Evolutionary conservation across 306 rosid species (phyloP).

Genomic region (Prunus persica): DNA sequence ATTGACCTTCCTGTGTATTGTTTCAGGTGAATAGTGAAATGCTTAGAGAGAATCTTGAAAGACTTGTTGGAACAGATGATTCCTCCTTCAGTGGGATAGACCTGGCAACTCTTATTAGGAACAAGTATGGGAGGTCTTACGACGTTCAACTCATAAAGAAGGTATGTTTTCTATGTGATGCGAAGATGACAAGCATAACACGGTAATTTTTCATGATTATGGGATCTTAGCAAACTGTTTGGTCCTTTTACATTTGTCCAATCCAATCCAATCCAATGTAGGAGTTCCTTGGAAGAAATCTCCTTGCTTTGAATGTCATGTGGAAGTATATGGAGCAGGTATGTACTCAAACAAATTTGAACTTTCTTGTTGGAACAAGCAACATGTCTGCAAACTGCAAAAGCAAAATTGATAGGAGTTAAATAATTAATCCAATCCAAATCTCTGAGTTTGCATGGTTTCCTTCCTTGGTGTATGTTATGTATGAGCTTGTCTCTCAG

Average conservation of each 20-base stretch:
- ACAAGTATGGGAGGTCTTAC: slow-evolving; percentile 89
- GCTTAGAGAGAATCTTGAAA: slow-evolving; percentile 73
- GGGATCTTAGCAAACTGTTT: background rate
- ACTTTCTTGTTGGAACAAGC: background rate
- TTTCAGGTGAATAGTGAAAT: slow-evolving; percentile 57
- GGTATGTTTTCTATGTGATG: slow-evolving; percentile 40
- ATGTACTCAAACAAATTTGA: slow-evolving; percentile 7
- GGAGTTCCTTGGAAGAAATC: slow-evolving; percentile 98
- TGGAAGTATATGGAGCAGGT: slow-evolving; percentile 99
- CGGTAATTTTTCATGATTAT: background rate
- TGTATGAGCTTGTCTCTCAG: slow-evolving; percentile 28
- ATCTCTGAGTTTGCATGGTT: background rate
- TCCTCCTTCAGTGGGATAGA: slow-evolving; percentile 84
- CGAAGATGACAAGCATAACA: background rate
- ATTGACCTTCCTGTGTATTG: slow-evolving; percentile 7
- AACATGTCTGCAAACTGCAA: background rate
- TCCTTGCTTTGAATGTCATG: slow-evolving; percentile 96
- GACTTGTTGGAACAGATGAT: slow-evolving; percentile 84
- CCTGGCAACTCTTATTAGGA: slow-evolving; percentile 89
- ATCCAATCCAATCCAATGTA: slow-evolving; percentile 16
- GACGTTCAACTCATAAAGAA: slow-evolving; percentile 92
- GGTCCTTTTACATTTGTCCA: slow-evolving; percentile 7
- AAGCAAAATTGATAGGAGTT: background rate
- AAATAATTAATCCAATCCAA: background rate
- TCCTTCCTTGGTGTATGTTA: background rate